phyloP scores from a whole-genome alignment of 768 basidiomycete species.

The Russula brevipes region DNA sequence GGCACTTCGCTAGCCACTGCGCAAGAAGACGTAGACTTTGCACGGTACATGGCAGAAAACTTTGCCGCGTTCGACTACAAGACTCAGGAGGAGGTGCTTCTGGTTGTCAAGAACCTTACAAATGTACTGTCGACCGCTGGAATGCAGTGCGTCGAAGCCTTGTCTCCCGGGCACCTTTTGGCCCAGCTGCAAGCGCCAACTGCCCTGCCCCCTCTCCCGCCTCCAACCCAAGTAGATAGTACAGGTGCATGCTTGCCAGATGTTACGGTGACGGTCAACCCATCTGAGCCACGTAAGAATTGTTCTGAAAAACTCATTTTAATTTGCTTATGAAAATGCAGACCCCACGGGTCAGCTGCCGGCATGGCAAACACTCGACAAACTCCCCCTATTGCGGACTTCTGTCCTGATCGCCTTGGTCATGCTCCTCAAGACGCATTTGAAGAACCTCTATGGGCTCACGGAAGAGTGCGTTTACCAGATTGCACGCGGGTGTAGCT shows the following conservation, averaged over 20 bases:
- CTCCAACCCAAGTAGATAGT: neutral
- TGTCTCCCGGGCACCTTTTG: slow-evolving; percentile 67
- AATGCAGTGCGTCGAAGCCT: slow-evolving; percentile 69
- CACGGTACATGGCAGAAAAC: slow-evolving; percentile 93
- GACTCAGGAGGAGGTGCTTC: slow-evolving; percentile 87
- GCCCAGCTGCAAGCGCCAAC: slow-evolving; percentile 47
- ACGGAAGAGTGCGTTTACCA: slow-evolving; percentile 78
- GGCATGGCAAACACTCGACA: slow-evolving; percentile 24
- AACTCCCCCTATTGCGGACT: slow-evolving; percentile 45
- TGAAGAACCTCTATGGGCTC: slow-evolving; percentile 77
- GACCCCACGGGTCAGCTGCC: neutral
- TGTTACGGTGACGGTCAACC: neutral
- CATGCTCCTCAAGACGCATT: slow-evolving; percentile 80
- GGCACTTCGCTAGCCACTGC: slow-evolving; percentile 48
- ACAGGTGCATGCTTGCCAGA: neutral
- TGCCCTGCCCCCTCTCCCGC: slow-evolving; percentile 1
- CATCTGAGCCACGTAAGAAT: slow-evolving; percentile 2
- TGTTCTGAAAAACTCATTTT: neutral
- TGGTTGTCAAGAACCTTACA: slow-evolving; percentile 77
- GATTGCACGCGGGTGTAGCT: neutral
- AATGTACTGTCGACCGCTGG: slow-evolving; percentile 71
- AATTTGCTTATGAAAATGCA: neutral
- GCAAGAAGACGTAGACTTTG: slow-evolving; percentile 81
- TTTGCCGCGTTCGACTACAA: slow-evolving; percentile 91
- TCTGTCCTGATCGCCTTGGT: slow-evolving; percentile 80